Evolutionary conservation across 2,329 filamentous ascomycete species (phyloP).

Genomic region (Penicillium thymicola): DNA sequence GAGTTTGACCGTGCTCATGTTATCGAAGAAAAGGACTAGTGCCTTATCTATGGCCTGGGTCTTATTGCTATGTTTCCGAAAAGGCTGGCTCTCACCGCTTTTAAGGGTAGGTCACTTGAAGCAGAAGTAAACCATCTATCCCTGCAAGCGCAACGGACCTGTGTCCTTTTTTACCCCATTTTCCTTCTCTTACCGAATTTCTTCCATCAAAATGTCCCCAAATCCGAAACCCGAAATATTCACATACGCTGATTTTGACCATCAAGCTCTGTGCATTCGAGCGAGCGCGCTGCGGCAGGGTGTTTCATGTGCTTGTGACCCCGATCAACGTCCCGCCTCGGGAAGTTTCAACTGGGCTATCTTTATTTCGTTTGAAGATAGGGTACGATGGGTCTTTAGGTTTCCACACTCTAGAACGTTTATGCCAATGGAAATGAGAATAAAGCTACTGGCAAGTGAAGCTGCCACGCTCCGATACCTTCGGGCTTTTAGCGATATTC

Average conservation of each 20-base stretch:
- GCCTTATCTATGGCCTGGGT: too few species aligned
- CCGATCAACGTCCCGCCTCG: background rate
- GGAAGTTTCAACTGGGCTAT: constrained; percentile 3
- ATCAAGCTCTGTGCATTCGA: background rate
- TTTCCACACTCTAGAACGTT: background rate
- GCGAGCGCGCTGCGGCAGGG: constrained; percentile 3
- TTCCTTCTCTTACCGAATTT: background rate
- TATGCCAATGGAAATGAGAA: background rate
- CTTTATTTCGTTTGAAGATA: background rate
- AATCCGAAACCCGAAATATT: background rate
- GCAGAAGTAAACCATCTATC: too few species aligned
- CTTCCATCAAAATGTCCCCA: background rate
- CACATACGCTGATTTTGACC: constrained; percentile 3
- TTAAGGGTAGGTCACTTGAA: too few species aligned
- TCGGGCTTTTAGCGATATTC: background rate
- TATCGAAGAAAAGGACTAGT: too few species aligned
- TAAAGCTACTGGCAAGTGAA: constrained; percentile 1
- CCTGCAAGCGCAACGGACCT: background rate
- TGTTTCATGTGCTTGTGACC: background rate
- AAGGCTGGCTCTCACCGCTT: too few species aligned
- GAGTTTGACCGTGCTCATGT: too few species aligned
- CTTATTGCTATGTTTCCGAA: too few species aligned
- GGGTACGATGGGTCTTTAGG: background rate
- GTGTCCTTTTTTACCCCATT: background rate
- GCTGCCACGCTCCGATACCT: background rate